Evolutionary conservation across 495 filamentous ascomycete genomes (phyloP).

Genomic region (Trichoderma gamsii): DNA sequence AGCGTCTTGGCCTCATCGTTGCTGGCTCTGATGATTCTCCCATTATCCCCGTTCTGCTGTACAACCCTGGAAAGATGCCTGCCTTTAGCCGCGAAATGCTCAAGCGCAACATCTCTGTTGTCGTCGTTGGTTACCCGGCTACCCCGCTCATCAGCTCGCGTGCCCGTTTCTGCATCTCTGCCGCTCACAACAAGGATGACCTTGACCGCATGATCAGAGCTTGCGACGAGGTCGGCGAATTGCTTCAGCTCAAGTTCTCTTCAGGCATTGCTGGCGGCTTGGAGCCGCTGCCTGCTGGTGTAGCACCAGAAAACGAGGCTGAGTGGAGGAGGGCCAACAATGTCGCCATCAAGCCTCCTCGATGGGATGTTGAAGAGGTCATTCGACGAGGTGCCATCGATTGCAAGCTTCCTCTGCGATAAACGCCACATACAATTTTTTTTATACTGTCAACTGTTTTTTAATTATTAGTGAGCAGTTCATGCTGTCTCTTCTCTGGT

Average conservation of each 20-base stretch:
- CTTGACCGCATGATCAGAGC: slow-evolving; percentile 84
- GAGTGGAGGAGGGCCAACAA: slow-evolving; percentile 58
- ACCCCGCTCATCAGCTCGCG: slow-evolving; percentile 94
- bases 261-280: slow-evolving; percentile 88
- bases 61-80: slow-evolving; percentile 95
- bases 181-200: slow-evolving; percentile 96
- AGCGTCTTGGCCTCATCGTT: slow-evolving; percentile 93
- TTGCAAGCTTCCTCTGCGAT: slow-evolving; percentile 64
- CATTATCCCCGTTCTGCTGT: slow-evolving; percentile 88
- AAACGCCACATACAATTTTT: slow-evolving; percentile 19
- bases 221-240: slow-evolving; percentile 87
- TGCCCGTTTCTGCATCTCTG: slow-evolving; percentile 90
- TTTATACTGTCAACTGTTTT: neutral
- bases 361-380: slow-evolving; percentile 78
- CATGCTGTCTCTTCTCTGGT: neutral
- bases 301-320: slow-evolving; percentile 63
- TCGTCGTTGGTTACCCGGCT: slow-evolving; percentile 94
- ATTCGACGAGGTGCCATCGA: slow-evolving; percentile 73
- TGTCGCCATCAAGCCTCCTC: slow-evolving; percentile 55
- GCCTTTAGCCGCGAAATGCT: slow-evolving; percentile 99
- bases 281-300: slow-evolving; percentile 61
- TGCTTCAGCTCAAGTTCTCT: slow-evolving; percentile 92
- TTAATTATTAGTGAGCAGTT: neutral
- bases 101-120: slow-evolving; percentile 93
- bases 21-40: slow-evolving; percentile 97